Evolutionary conservation across 1,139 yeast species (phyloP).

Genomic region (Lodderomyces jiufengensis): DNA sequence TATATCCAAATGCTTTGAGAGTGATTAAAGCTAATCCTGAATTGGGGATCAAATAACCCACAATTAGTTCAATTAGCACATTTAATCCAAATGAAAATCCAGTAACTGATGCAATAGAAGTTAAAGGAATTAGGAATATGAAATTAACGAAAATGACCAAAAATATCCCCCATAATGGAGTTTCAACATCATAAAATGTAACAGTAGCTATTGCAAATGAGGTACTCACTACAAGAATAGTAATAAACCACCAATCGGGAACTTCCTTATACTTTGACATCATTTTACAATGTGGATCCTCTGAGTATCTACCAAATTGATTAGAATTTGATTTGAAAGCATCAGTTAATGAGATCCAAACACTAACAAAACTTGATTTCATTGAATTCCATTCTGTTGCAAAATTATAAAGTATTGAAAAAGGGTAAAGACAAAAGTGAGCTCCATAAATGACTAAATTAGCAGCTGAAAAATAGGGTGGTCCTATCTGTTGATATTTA

Average conservation of each 20-base stretch:
- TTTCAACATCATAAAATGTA: slow-evolving; percentile 31
- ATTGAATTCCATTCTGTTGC: slow-evolving; percentile 44
- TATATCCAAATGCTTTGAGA: slow-evolving; percentile 36
- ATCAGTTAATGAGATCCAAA: slow-evolving; percentile 31
- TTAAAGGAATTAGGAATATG: slow-evolving; percentile 33
- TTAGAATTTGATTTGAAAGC: slow-evolving; percentile 17
- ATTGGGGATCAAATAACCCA: slow-evolving; percentile 38
- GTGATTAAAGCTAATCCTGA: slow-evolving; percentile 38
- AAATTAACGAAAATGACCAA: slow-evolving; percentile 35
- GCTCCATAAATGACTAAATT: slow-evolving; percentile 43
- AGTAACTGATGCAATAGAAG: slow-evolving; percentile 35
- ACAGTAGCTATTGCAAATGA: slow-evolving; percentile 31
- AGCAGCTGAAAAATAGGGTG: slow-evolving; percentile 44
- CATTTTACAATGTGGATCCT: slow-evolving; percentile 42
- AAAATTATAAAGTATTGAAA: slow-evolving; percentile 32
- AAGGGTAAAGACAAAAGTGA: slow-evolving; percentile 39
- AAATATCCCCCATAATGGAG: slow-evolving; percentile 37
- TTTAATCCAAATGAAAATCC: slow-evolving; percentile 38
- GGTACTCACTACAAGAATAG: slow-evolving; percentile 27
- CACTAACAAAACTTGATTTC: slow-evolving; percentile 37
- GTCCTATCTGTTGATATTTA: slow-evolving; percentile 34
- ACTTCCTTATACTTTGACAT: slow-evolving; percentile 38
- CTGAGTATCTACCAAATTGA: slow-evolving; percentile 19
- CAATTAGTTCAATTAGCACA: slow-evolving; percentile 38
- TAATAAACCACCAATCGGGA: slow-evolving; percentile 41